Conservation (phyloP, 257 asterid species). For the Ophiorrhiza pumila region DNA sequence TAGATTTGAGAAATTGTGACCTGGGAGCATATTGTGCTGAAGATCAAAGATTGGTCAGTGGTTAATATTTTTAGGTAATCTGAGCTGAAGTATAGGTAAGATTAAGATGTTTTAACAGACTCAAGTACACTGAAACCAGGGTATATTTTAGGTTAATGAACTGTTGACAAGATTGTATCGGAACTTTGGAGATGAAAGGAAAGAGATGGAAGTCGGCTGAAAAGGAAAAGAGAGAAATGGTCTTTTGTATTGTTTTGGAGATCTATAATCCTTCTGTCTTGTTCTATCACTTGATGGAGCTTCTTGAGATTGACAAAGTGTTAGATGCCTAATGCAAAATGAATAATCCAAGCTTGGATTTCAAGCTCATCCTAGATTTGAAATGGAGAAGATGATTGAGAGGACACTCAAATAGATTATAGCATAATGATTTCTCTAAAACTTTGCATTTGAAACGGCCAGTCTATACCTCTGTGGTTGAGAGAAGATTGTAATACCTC, state of each 20-base stretch:
- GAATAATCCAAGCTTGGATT: neutral
- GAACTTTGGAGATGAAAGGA: neutral
- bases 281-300: neutral
- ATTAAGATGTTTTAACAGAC: neutral
- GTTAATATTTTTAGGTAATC: neutral
- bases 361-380: neutral
- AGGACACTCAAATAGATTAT: too few relatives aligned
- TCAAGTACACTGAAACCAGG: neutral
- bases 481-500: too few relatives aligned
- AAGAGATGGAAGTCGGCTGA: neutral
- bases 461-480: too few relatives aligned
- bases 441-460: too few relatives aligned
- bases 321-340: neutral
- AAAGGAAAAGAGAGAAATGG: neutral
- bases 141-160: neutral
- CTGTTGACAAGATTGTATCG: neutral
- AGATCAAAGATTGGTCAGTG: neutral
- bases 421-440: too few relatives aligned
- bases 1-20: neutral
- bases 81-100: neutral
- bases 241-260: neutral
- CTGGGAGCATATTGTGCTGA: neutral
- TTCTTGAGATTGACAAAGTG: neutral
- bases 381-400: neutral
- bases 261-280: neutral